Evolutionary conservation across 106 monocot genomes (phyloP).

Genomic region (Acorus gramineus): DNA sequence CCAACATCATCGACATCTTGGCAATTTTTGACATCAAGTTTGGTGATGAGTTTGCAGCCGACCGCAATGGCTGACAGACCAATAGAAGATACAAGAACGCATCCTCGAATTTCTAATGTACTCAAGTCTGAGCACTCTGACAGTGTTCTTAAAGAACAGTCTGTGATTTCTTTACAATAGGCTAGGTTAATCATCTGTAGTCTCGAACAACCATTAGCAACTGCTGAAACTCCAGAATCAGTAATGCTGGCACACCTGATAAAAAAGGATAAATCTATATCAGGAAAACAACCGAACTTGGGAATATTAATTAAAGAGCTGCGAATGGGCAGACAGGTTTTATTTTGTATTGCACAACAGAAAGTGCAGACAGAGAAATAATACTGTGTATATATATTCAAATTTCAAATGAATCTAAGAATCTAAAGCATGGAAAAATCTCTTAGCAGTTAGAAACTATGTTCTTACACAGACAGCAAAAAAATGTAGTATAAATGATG

Average conservation of each 20-base stretch:
- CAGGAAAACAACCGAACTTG: too few species aligned
- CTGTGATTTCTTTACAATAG: slow-evolving; percentile 58
- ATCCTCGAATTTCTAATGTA: slow-evolving; percentile 69
- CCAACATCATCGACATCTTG: slow-evolving; percentile 46
- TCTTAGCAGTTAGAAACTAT: too few species aligned
- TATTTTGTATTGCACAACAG: too few species aligned
- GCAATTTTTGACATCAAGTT: slow-evolving; percentile 74
- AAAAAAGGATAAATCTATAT: neutral
- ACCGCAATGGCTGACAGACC: slow-evolving; percentile 45
- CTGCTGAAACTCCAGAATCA: slow-evolving; percentile 41
- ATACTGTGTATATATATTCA: too few species aligned
- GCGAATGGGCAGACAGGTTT: too few species aligned
- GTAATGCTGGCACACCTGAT: slow-evolving; percentile 38
- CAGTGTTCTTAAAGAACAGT: slow-evolving; percentile 38
- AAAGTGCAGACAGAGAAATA: too few species aligned
- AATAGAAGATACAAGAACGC: slow-evolving; percentile 38
- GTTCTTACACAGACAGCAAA: too few species aligned
- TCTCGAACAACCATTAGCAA: slow-evolving; percentile 44
- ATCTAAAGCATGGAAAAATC: too few species aligned
- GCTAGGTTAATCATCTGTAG: slow-evolving; percentile 56
- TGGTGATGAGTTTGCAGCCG: slow-evolving; percentile 46
- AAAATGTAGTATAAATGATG: too few species aligned
- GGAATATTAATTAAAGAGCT: too few species aligned
- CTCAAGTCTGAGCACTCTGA: slow-evolving; percentile 55
- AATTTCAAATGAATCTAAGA: too few species aligned